Percentiles rank a stretch among this genome's conserved stretches.
Evolutionary conservation across 2,329 filamentous ascomycete genomes (phyloP).

Genomic region (Dichotomopilus funicola): DNA sequence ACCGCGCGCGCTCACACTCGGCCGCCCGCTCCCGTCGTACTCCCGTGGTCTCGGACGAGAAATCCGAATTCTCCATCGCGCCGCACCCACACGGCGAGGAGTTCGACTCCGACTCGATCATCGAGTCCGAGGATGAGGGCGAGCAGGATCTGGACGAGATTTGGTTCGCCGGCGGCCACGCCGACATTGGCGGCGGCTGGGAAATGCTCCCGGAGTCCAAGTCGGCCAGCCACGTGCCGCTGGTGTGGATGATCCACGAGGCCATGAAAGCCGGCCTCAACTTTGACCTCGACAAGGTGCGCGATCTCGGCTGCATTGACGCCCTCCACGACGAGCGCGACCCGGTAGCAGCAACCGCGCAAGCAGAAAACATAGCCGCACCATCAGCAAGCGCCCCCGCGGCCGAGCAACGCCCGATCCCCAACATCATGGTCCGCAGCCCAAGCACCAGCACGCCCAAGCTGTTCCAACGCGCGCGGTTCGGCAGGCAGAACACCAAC

Average conservation of each 20-base stretch:
- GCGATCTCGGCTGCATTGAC: constrained; percentile 56
- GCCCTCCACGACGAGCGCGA: constrained; percentile 30
- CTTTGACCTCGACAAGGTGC: constrained; percentile 64
- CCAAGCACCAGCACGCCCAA: constrained; percentile 19
- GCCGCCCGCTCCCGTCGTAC: constrained; percentile 14
- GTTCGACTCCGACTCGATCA: constrained; percentile 28
- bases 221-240: constrained; percentile 56
- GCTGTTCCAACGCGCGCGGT: constrained; percentile 13
- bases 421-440: constrained; percentile 23
- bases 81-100: constrained; percentile 19
- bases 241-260: constrained; percentile 61
- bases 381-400: background rate
- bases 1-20: constrained; percentile 34
- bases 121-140: constrained; percentile 39
- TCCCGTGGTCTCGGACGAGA: constrained; percentile 16
- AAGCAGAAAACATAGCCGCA: background rate
- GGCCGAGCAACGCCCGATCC: constrained; percentile 10
- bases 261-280: constrained; percentile 57
- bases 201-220: constrained; percentile 49
- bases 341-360: background rate
- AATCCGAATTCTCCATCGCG: constrained; percentile 19
- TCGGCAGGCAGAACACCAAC: background rate
- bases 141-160: constrained; percentile 73
- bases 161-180: constrained; percentile 75
- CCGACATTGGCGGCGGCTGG: constrained; percentile 75